Conservation (phyloP, 345 rosid species). For the Noccaea caerulescens region DNA sequence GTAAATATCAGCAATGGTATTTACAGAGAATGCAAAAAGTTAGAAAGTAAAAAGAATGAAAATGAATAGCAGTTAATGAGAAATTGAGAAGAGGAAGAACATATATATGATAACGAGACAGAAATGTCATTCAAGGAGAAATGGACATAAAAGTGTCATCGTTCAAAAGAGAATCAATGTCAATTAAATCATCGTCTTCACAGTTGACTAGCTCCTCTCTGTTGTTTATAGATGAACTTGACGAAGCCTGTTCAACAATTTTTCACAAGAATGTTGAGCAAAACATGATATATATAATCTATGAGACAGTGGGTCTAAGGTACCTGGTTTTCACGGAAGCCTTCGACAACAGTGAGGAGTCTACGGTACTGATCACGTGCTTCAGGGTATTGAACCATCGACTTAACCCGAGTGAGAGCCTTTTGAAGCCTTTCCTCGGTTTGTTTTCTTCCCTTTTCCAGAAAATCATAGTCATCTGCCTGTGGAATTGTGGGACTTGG, state of each 20-base stretch:
- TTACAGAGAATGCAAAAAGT: constrained; percentile 34
- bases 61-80: not conserved
- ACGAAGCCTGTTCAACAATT: constrained; percentile 37
- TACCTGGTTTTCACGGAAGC: constrained; percentile 73
- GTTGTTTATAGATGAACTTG: constrained; percentile 35
- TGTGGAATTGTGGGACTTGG: constrained; percentile 17
- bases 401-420: constrained; percentile 89
- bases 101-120: not conserved
- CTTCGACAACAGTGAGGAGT: constrained; percentile 75
- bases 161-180: constrained; percentile 68
- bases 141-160: constrained; percentile 74
- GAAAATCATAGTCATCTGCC: constrained; percentile 89
- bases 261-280: constrained; percentile 15
- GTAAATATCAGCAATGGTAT: constrained; percentile 29
- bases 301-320: constrained; percentile 7
- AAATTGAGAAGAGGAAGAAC: too few relatives aligned
- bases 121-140: constrained; percentile 50
- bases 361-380: constrained; percentile 90
- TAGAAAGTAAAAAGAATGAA: constrained; percentile 23
- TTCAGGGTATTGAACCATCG: constrained; percentile 89
- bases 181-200: constrained; percentile 54
- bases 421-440: constrained; percentile 82
- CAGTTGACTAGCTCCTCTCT: constrained; percentile 44
- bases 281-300: not conserved
- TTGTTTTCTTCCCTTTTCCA: constrained; percentile 87